Evolutionary conservation across 2,329 filamentous ascomycete genomes (phyloP), one percentile per base, ranked within the genome.

Genomic region (Stagonosporopsis cucurbitacearum): DNA sequence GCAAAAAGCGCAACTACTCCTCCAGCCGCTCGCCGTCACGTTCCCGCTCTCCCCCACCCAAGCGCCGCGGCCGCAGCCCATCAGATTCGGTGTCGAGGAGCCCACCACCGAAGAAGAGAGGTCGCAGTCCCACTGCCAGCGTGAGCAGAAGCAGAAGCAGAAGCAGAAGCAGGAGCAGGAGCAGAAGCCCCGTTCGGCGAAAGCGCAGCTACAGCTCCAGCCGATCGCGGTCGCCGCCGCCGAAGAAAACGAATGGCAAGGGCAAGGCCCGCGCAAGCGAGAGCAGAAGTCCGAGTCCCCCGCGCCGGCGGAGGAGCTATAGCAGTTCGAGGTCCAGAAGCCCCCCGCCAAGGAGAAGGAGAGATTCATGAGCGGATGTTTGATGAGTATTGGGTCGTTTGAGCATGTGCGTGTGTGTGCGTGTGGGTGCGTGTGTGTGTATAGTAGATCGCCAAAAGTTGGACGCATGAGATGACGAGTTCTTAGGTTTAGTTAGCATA

Each of bases 21-120:
- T 70, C 67, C n/a, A 68, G 66, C 47, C 66, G 63, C 37, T 72
- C 70, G 5, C 64, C 62, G 11, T 65, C 62, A 13, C 54, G 37
- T 17, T 63, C 59, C 22, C 55, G 50, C 28, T 66, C 62, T 12
- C 59, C 68, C 1, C 54, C 64, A 8, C 59, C 65, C n/a, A 67
- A 60, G 13, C 59, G 69, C 47, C 68, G 70, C 13, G 59, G 51
- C 1, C 64, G 68, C 37, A 67, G 63, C 25, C 61, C 59, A 1
- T 66, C 65, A 6, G 58, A 55, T 25, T 66, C 66, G 1, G 44
- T 54, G 5, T 66, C 62, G 4, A 54, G 58, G 7, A 41, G 53
- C 15, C 53, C 68, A 3, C 66, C 63, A 15, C 56, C 59, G 2
- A 55, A 56, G 17, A 62, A 62, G 13, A 48, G 50, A 28, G 53